phyloP scores from a whole-genome alignment of 495 filamentous ascomycete species.

The Penicillium salamii region DNA sequence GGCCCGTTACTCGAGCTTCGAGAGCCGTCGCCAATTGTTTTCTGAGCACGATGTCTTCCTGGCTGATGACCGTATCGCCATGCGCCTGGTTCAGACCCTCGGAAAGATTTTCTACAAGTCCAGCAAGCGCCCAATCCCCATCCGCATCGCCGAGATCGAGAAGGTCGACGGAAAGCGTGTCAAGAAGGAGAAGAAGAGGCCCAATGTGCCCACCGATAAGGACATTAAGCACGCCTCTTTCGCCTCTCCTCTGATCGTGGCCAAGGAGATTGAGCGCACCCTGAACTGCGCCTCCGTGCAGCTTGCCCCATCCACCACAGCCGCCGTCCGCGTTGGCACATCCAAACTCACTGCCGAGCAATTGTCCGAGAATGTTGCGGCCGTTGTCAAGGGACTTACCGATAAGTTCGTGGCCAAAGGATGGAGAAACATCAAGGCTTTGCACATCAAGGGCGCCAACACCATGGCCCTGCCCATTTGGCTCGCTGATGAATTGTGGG shows the following conservation, averaged over 20 bases:
- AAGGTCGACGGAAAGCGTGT: conserved; percentile 67
- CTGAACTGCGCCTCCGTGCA: conserved; percentile 70
- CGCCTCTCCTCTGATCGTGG: conserved; percentile 52
- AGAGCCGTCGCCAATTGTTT: conserved; percentile 78
- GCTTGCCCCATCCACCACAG: conserved; percentile 62
- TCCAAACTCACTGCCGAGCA: conserved; percentile 70
- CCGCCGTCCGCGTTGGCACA: conserved; percentile 68
- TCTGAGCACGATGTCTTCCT: conserved; percentile 85
- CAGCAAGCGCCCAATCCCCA: conserved; percentile 81
- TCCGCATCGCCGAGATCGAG: conserved; percentile 63
- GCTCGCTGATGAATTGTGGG: conserved; percentile 87
- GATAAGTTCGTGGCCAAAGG: conserved; percentile 77
- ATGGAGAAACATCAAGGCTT: conserved; percentile 76
- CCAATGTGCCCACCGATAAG: conserved; percentile 25
- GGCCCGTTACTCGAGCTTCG: conserved; percentile 81
- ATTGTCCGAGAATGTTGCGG: conserved; percentile 73
- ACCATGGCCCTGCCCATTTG: conserved; percentile 88
- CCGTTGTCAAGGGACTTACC: conserved; percentile 63
- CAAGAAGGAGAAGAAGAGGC: conserved; percentile 45
- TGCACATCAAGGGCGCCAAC: conserved; percentile 86
- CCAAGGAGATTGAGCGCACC: conserved; percentile 68
- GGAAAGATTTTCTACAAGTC: conserved; percentile 88
- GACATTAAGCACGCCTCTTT: conserved; percentile 40
- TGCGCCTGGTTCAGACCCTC: conserved; percentile 68
- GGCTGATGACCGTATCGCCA: conserved; percentile 78